Evolutionary conservation across 108 stramenopile genomes (phyloP), one percentile per base, ranked within the genome.

Genomic region (Parietichytrium sp.): DNA sequence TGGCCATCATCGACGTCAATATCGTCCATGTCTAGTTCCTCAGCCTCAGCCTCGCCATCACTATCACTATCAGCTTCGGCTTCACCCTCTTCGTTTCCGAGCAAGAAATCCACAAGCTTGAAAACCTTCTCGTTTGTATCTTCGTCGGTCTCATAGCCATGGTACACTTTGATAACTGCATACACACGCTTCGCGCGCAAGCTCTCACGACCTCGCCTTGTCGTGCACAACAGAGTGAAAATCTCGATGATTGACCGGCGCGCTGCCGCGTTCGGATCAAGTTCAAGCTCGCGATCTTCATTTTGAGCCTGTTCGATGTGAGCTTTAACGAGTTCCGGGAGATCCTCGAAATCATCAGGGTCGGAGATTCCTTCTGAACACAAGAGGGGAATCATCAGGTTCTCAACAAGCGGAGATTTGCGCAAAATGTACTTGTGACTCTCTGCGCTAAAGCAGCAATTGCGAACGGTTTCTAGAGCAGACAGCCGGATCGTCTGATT

Each of bases 361-460:
- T n/a, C 20, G 23, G 36, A 33, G 42, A 72, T 72, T n/a, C 61
- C 61, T 2, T 72, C 61, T 33, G 61, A 42, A 15, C 61, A 33
- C 13, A 72, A 10, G 20, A 72, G 61, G 42, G 38, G 61, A n/a
- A 45, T 13, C 15, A 72, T 10, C 15, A 72, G 45, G 42, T 8
- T 72, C 38, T 72, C 61, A 10, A 72, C 15, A 8, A 72, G 20
- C 38, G 10, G 20, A 6, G 61, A 45, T 16, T 33, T 10, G 10
- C n/a, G 10, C 20, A 72, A n/a, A 6, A 72, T 10, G 42, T 16
- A n/a, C 38, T 1, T 42, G 33, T 72, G 61, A 20, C 61, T 10
- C 15, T 33, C 33, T 25, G 18, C n/a, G 61, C 45, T 42, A 72
- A 72, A 72, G 61, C 61, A 72, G 61, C 61, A 72, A 25, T 72